Evolutionary conservation across 2,329 filamentous ascomycete genomes (phyloP), one percentile per base, ranked within the genome.

Genomic region (Juglanconis oblonga): DNA sequence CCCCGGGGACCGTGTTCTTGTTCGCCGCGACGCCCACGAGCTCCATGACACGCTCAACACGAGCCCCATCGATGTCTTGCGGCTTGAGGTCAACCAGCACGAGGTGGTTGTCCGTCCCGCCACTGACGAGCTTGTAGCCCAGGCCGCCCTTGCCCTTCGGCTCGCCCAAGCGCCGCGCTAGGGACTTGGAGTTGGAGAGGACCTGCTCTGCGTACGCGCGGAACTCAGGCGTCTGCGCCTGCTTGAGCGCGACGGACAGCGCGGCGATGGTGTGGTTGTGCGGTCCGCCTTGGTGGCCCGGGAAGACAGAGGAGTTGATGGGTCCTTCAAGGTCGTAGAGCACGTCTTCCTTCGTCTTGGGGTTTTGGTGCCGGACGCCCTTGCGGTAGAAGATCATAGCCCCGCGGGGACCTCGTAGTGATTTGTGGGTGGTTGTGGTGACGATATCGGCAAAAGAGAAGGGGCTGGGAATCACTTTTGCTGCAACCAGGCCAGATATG

Each of bases 261-360:
- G 95, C 95, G 40, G 95, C 96, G 74, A 99, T 99, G 68, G 95
- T 99, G 81, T 99, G 95, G 81, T 99, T 99, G 79, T 99, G 95
- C 57, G 95, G 95, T 31, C 95, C 95, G 73, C 95, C 95, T 76
- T 99, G 95, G 77, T 99, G 95, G 59, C 95, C 95, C 14, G 95
- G 95, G 82, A 99, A 99, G 63, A 99, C 95, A 58, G 94, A 97
- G 68, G 87, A 86, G 79, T 99, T 99, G 79, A 99, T 99, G 58
- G 93, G 91, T 33, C 83, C 84, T 76, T 98, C 95, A 47, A 99
- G 88, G 70, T 97, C 88, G 78, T 97, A 99, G 72, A 91, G 77
- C 67, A 89, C 87, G 71, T 96, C 87, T 74, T 90, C 88, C 71
- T 92, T 93, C 52, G 89, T 92, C 83, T 96, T 97, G 63, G 88